Evolutionary conservation across 202 grass and related monocot species (phyloP).

Genomic region (Carex sylvatica): DNA sequence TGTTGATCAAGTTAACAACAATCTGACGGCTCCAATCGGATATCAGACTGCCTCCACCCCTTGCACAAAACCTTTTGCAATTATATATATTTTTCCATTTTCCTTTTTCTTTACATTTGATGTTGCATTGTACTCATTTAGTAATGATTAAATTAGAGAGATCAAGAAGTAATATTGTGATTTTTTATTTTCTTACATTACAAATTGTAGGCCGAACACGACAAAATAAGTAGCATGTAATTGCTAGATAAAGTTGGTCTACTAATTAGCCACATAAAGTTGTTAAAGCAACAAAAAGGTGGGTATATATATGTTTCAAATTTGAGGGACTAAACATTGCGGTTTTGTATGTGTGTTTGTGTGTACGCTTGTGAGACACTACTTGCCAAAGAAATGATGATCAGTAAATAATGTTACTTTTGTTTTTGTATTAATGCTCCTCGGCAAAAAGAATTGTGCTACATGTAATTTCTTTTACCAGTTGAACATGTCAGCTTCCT

Average conservation of each 20-base stretch:
- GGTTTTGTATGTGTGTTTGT: background rate
- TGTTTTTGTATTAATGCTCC: background rate
- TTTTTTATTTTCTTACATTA: background rate
- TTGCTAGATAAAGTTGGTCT: background rate
- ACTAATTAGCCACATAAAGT: background rate
- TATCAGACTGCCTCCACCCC: too few species aligned
- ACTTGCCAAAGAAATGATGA: background rate
- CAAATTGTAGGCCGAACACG: background rate
- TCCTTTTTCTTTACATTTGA: too few species aligned
- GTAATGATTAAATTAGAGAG: too few species aligned
- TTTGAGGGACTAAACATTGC: background rate
- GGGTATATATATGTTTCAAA: background rate
- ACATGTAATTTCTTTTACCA: background rate
- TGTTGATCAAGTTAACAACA: too few species aligned
- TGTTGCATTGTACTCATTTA: too few species aligned
- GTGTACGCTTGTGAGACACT: background rate
- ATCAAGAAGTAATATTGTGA: background rate
- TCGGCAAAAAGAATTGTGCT: background rate
- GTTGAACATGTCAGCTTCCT: background rate
- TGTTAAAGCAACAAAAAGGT: slow-evolving; percentile 2
- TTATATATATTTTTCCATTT: too few species aligned
- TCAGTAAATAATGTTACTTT: background rate
- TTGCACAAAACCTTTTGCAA: too few species aligned
- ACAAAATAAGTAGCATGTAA: background rate
- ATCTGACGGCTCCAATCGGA: too few species aligned